Base-by-base conservation (phyloP, 129 eudicot genomes). In the Tanacetum coccineum region DNA sequence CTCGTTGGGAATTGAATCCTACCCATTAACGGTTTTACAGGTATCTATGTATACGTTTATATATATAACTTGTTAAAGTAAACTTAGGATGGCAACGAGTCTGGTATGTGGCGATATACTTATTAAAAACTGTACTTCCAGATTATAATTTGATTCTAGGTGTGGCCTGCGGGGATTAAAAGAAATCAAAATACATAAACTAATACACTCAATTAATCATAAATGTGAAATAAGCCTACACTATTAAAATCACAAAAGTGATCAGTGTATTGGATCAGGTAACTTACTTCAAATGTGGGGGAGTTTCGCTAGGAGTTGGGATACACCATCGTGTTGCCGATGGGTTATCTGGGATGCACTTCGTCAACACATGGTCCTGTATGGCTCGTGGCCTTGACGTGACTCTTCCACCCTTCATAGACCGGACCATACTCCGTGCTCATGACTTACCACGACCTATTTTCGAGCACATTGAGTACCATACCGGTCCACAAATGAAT, bases 401-500 rank as follows among this genome's bases (percentile, higher is more conserved):
- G 10, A 5, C 64, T 10, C 8, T 5, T 3, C 64, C 5, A 6
- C 64, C 64, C 0, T 28, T 59, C 44, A 6, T n/a, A 4, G 64
- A 59, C 21, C 11, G 45, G 64, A 59, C 64, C 19, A 40, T 59
- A 9, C 46, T 59, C 64, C 64, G 46, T 59, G 22, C 64, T 14
- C 64, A 9, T 9, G 64, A 59, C 64, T 21, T 46, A 6, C 64
- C 46, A 59, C 64, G 1, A 26, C 19, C 64, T 3, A 42, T 59
- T 10, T 59, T 13, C 18, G 2, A 59, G 20, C 64, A 59, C 19
- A 10, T 13, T 3, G 64, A 59, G 2, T 59, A 4, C 20, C 18
- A 59, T 3, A 44, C 42, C 19, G 9, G 15, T 30, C 64, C 11
- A 59, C 57, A 7, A 14, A 56, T 22, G 30, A 21, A 12, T 1